These are phyloP conservation scores for Pichia kluyveri DNA, from an alignment of 805 yeast species.

Conservation along the genomic window DNA sequence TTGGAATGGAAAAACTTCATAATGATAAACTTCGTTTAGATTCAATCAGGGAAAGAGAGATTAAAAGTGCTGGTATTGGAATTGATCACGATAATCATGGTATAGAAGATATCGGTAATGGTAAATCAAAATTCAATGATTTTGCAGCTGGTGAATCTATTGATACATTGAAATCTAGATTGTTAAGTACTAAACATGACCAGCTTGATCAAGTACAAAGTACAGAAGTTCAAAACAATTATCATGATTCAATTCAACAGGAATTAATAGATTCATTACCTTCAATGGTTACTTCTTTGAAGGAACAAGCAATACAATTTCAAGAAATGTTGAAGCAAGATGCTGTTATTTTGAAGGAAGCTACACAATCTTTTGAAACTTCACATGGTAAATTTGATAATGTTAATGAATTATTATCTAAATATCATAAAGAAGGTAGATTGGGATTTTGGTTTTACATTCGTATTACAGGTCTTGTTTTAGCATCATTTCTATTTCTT, in stretches of 20 bases:
- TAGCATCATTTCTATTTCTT: slow-evolving; percentile 19
- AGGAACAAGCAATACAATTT: slow-evolving; percentile 25
- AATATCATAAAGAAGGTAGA: slow-evolving; percentile 26
- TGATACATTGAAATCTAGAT: slow-evolving; percentile 20
- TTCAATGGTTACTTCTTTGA: slow-evolving; percentile 22
- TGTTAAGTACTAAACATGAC: slow-evolving; percentile 17
- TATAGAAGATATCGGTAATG: not conserved
- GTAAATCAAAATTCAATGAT: not conserved
- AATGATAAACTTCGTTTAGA: not conserved
- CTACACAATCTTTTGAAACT: slow-evolving; percentile 25
- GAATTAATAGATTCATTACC: slow-evolving; percentile 26
- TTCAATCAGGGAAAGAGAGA: slow-evolving; percentile 2
- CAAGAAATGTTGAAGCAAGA: slow-evolving; percentile 25
- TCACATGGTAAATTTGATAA: slow-evolving; percentile 21
- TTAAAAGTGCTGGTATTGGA: not conserved
- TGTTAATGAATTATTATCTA: slow-evolving; percentile 20
- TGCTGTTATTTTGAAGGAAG: slow-evolving; percentile 25
- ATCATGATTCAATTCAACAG: slow-evolving; percentile 26
- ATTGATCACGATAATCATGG: too few species aligned
- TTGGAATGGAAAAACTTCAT: slow-evolving; percentile 5
- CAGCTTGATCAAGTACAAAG: slow-evolving; percentile 21
- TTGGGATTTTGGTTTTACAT: slow-evolving; percentile 27
- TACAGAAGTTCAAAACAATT: slow-evolving; percentile 18
- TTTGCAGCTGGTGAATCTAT: slow-evolving; percentile 18
- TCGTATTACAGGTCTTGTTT: slow-evolving; percentile 16